Base-by-base conservation (phyloP, 1,284 basidiomycete species). In the Coniferiporia weirii region DNA sequence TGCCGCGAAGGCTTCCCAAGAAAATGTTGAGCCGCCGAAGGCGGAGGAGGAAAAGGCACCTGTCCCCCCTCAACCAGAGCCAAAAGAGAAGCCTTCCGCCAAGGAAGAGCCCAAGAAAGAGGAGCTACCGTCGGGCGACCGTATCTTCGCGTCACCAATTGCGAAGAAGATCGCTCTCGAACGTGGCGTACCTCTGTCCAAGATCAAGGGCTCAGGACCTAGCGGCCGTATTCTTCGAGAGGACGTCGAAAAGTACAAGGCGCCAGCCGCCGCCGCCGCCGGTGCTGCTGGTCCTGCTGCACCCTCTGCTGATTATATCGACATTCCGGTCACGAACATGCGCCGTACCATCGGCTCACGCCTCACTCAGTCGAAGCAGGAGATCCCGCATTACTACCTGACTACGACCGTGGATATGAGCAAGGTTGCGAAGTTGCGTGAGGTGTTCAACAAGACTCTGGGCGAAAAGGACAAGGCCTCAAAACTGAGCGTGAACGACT, bases 401-500 rank as follows among this genome's bases (percentile, higher is more conserved):
- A 98, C 96, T 12, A 82, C 93, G 57, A 93, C 98, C 70, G 82
- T 99, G 73, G 91, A 93, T 78, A 98, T 99, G 95, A 95, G 94
- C 81, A 95, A 94, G 76, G 89, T 96, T 34, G 73, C 91, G 70
- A 98, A 98, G 77, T 82, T 99, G 63, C 84, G 96, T 60, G 87
- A 95, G 73, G 88, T 98, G 63, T 99, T 99, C 80, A 99, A 99
- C 83, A 89, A 89, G 71, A 82, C 88, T 40, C 74, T 93, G 49
- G 83, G 83, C 47, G 94, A 95, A 70, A 89, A 90, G 75, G 88
- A 91, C 72, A 89, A 89, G 68, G 79, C 82, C 62, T 84, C 86
- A 54, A 99, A 99, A 80, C 83, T 99, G 62, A 95, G 92, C 64
- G 93, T 99, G 61, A 98, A 98, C 73, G 97, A 99, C 77, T 99